Percentiles rank a stretch among this genome's conserved stretches.
These are phyloP conservation scores for Lecanicillium sp. DNA, from an alignment of 2,329 filamentous ascomycete genomes.

Conservation along the genomic window DNA sequence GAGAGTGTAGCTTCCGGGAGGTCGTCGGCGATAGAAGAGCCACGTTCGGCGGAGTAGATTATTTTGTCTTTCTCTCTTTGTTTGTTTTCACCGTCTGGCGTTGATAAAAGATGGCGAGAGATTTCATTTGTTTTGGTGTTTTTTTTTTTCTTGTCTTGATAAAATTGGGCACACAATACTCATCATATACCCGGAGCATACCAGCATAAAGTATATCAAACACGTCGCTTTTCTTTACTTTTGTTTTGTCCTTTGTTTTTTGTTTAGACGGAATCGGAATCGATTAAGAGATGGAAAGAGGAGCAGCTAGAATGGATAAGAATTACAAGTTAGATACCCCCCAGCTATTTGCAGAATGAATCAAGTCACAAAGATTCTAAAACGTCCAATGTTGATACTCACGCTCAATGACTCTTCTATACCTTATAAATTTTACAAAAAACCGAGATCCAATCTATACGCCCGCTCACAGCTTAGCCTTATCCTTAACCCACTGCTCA, in stretches of 20 bases:
- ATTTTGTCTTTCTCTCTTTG: background rate
- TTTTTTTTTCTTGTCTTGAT: slow-evolving; percentile 12
- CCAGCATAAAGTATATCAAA: too few species aligned
- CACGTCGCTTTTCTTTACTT: background rate
- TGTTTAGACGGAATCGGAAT: background rate
- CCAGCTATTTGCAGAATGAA: too few species aligned
- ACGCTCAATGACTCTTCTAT: too few species aligned
- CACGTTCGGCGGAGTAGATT: slow-evolving; percentile 12
- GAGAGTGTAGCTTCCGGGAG: slow-evolving; percentile 1
- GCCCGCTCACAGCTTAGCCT: slow-evolving; percentile 25
- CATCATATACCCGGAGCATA: too few species aligned
- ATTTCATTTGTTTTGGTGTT: too few species aligned
- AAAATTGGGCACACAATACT: slow-evolving; percentile 3
- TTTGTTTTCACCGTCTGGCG: background rate
- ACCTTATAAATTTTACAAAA: too few species aligned
- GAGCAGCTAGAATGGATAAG: too few species aligned
- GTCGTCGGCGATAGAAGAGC: slow-evolving; percentile 12
- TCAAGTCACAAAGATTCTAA: background rate
- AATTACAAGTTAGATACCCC: too few species aligned
- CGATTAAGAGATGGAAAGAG: too few species aligned
- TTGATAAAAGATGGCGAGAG: background rate
- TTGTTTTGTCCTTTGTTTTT: background rate
- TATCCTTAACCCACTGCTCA: slow-evolving; percentile 35
- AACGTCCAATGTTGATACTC: too few species aligned
- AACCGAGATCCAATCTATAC: too few species aligned